Evolutionary conservation across 768 basidiomycete species (phyloP).

Genomic region (Serpula lacrymans): DNA sequence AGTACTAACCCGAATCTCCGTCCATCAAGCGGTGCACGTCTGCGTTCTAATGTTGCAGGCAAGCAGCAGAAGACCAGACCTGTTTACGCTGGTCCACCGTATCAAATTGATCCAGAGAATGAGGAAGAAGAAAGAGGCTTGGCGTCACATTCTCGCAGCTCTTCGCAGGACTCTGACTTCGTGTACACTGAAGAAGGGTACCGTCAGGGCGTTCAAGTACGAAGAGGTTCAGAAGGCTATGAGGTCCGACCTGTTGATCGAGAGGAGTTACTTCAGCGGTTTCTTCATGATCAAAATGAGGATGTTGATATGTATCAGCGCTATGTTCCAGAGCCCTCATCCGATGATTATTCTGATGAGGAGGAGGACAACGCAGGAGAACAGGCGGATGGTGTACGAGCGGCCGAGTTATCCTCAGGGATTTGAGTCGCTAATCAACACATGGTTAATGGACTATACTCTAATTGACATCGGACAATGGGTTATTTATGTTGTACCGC

Average conservation of each 20-base stretch:
- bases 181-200: conserved; percentile 30
- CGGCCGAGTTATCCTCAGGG: not conserved
- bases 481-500: conserved; percentile 18
- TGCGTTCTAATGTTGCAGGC: conserved; percentile 24
- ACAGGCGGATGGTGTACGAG: not conserved
- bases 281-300: conserved; percentile 51
- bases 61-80: conserved; percentile 31
- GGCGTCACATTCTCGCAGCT: conserved; percentile 13
- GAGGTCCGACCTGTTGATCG: conserved; percentile 63
- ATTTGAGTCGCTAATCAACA: conserved; percentile 11
- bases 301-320: conserved; percentile 61
- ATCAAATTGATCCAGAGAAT: conserved; percentile 67
- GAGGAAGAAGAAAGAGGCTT: conserved; percentile 27
- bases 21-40: conserved; percentile 54
- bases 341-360: conserved; percentile 41
- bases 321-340: conserved; percentile 61
- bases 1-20: conserved; percentile 71
- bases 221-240: conserved; percentile 81
- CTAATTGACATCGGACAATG: no score
- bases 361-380: conserved; percentile 17
- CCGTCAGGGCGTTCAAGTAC: conserved; percentile 36
- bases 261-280: conserved; percentile 60
- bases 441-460: not conserved
- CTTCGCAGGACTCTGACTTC: conserved; percentile 16
- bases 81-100: conserved; percentile 67